phyloP scores from a whole-genome alignment of 805 yeast genomes.

The Barnettozyma pratensis region DNA sequence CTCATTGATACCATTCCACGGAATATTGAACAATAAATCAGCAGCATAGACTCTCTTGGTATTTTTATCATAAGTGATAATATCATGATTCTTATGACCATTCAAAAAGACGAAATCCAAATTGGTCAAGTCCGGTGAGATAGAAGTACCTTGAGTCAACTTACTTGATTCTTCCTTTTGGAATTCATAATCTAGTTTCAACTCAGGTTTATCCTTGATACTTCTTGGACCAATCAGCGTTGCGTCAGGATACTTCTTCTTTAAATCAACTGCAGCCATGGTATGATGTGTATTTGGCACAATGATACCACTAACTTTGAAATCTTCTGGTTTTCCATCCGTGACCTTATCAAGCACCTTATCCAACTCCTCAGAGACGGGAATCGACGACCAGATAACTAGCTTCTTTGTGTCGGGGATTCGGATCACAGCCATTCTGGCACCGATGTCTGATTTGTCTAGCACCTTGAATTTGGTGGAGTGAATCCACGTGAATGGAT shows the following conservation, averaged over 20 bases:
- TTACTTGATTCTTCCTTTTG: conserved; percentile 30
- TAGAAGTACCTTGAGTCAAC: conserved; percentile 27
- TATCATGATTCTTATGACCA: conserved; percentile 52
- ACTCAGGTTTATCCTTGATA: conserved; percentile 29
- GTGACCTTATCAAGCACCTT: conserved; percentile 33
- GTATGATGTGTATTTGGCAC: conserved; percentile 66
- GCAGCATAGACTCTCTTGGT: conserved; percentile 51
- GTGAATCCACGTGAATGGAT: conserved; percentile 28
- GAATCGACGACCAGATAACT: conserved; percentile 55
- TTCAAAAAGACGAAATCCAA: conserved; percentile 57
- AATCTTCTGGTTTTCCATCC: conserved; percentile 28
- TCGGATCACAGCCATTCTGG: conserved; percentile 34
- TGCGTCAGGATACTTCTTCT: conserved; percentile 42
- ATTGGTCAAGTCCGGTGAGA: conserved; percentile 37
- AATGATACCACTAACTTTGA: conserved; percentile 43
- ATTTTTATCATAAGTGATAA: conserved; percentile 43
- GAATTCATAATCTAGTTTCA: conserved; percentile 37
- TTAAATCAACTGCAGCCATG: conserved; percentile 52
- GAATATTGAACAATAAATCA: conserved; percentile 57
- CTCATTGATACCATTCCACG: conserved; percentile 42
- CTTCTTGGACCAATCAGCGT: conserved; percentile 49
- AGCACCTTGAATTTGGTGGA: conserved; percentile 31
- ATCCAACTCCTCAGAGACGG: conserved; percentile 43
- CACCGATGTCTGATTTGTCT: conserved; percentile 30
- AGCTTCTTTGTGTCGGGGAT: conserved; percentile 26